Percentiles rank a stretch among this genome's conserved stretches.
These are phyloP conservation scores for Penicillium decumbens DNA, from an alignment of 2,329 filamentous ascomycete genomes.

Conservation along the genomic window DNA sequence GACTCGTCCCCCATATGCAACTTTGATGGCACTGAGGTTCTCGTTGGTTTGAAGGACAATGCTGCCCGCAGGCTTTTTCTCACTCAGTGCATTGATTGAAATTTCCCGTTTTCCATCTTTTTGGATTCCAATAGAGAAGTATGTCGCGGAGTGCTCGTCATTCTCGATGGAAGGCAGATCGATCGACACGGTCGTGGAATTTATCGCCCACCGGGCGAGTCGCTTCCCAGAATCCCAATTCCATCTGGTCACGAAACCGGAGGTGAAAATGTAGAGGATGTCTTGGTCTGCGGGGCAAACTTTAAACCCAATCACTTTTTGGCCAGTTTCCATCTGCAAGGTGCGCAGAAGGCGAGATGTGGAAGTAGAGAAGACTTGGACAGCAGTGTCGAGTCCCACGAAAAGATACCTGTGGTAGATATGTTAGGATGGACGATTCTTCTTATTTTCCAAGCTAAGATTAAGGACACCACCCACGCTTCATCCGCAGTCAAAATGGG, in stretches of 20 bases:
- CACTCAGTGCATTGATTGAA: slow-evolving; percentile 18
- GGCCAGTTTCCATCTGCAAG: slow-evolving; percentile 53
- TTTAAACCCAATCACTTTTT: slow-evolving; percentile 49
- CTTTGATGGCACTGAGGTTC: slow-evolving; percentile 28
- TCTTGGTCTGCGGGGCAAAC: slow-evolving; percentile 50
- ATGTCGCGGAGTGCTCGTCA: slow-evolving; percentile 32
- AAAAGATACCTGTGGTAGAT: slow-evolving; percentile 60
- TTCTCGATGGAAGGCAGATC: slow-evolving; percentile 25
- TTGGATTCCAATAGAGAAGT: slow-evolving; percentile 32
- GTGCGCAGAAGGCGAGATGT: slow-evolving; percentile 76
- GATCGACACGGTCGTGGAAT: slow-evolving; percentile 33
- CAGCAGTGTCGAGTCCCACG: slow-evolving; percentile 65
- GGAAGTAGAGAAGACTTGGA: slow-evolving; percentile 75
- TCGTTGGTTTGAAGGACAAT: slow-evolving; percentile 29
- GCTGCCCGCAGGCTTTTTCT: slow-evolving; percentile 21
- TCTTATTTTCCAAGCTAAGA: slow-evolving; percentile 1
- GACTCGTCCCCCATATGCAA: slow-evolving; percentile 30
- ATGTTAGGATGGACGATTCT: background rate
- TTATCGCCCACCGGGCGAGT: slow-evolving; percentile 43
- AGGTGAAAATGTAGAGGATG: slow-evolving; percentile 52
- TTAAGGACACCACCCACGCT: slow-evolving; percentile 38
- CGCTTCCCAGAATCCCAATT: slow-evolving; percentile 52
- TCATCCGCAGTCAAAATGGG: slow-evolving; percentile 57
- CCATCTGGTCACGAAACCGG: slow-evolving; percentile 53
- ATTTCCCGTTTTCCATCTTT: slow-evolving; percentile 39